Evolutionary conservation across 768 basidiomycete species (phyloP).

Genomic region (Suillus lakei): DNA sequence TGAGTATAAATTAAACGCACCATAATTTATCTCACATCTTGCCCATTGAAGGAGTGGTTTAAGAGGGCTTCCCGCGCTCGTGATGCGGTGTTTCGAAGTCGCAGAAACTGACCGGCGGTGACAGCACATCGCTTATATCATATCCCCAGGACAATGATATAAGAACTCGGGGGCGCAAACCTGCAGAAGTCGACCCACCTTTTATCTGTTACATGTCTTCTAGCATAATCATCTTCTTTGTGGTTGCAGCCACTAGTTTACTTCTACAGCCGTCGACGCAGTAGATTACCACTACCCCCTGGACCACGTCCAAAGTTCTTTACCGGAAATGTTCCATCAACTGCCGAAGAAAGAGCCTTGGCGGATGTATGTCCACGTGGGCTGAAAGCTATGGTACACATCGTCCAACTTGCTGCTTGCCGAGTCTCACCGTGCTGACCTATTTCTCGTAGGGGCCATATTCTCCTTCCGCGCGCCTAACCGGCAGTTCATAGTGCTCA

Average conservation of each 20-base stretch:
- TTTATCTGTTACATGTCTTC: neutral
- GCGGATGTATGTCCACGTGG: neutral
- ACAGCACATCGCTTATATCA: no score
- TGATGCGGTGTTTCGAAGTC: no score
- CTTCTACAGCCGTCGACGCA: neutral
- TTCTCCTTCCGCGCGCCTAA: neutral
- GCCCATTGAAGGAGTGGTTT: no score
- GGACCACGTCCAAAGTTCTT: no score
- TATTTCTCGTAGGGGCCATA: neutral
- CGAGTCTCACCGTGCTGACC: neutral
- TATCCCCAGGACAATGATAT: neutral
- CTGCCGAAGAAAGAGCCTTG: neutral
- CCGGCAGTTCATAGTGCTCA: neutral
- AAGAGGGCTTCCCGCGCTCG: no score
- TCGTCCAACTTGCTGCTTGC: neutral
- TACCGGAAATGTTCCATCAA: neutral
- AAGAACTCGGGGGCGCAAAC: neutral
- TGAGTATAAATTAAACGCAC: no score
- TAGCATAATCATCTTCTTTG: neutral
- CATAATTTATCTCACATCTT: no score
- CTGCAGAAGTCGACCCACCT: neutral
- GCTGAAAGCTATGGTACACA: slow-evolving; percentile 4
- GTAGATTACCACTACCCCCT: no score
- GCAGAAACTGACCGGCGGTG: no score
- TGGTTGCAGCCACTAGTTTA: neutral